phyloP scores from a whole-genome alignment of 1,284 basidiomycete species.

The Agroathelia rolfsii region DNA sequence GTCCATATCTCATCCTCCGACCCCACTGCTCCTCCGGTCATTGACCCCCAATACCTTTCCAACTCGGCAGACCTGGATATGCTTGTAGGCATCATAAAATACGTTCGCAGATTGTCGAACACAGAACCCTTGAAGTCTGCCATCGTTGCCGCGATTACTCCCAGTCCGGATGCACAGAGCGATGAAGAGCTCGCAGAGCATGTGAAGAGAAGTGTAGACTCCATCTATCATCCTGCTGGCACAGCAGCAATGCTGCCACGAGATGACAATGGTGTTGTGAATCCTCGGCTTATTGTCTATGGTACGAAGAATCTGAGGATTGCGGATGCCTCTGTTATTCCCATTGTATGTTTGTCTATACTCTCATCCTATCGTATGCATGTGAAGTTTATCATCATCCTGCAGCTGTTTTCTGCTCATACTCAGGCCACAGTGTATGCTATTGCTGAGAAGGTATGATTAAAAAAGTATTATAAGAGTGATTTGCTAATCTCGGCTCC shows the following conservation, averaged over 20 bases:
- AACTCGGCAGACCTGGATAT: slow-evolving; percentile 27
- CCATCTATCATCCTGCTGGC: slow-evolving; percentile 19
- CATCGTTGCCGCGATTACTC: slow-evolving; percentile 14
- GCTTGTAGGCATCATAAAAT: slow-evolving; percentile 26
- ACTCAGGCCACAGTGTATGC: slow-evolving; percentile 18
- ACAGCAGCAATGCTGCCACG: slow-evolving; percentile 38
- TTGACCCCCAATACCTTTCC: slow-evolving; percentile 33
- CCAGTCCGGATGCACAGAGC: slow-evolving; percentile 8
- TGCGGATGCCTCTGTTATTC: slow-evolving; percentile 12
- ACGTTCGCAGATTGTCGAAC: slow-evolving; percentile 19
- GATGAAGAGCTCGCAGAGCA: slow-evolving; percentile 14
- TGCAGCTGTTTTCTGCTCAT: slow-evolving; percentile 10
- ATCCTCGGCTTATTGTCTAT: slow-evolving; percentile 40
- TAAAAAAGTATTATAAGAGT: too few species aligned
- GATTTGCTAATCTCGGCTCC: too few species aligned
- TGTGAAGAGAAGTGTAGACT: background rate
- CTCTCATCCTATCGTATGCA: too few species aligned
- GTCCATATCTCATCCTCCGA: slow-evolving; percentile 26
- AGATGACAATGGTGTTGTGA: slow-evolving; percentile 43
- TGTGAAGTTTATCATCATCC: slow-evolving; percentile 9
- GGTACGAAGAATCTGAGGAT: slow-evolving; percentile 32
- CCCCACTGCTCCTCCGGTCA: slow-evolving; percentile 27
- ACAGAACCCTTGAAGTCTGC: slow-evolving; percentile 15
- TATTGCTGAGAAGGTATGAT: slow-evolving; percentile 18
- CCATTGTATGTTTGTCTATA: slow-evolving; percentile 5